These are phyloP conservation scores for Lyophyllum shimeji DNA, from an alignment of 768 basidiomycete genomes.

Conservation along the genomic window DNA sequence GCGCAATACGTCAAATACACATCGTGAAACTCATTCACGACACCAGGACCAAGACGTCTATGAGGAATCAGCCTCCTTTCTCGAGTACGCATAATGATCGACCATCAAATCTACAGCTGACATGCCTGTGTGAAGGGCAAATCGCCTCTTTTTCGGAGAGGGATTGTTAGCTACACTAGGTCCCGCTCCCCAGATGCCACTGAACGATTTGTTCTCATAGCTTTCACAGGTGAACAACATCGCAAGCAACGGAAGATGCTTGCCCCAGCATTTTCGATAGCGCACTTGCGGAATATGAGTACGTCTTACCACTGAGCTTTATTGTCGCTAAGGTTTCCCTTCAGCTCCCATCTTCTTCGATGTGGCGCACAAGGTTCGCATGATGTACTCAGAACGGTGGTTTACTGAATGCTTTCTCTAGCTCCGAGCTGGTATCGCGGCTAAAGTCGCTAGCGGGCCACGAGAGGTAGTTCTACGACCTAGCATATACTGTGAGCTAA, in stretches of 20 bases:
- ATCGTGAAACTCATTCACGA: not conserved
- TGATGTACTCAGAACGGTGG: not conserved
- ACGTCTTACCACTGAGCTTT: not conserved
- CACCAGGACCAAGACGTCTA: constrained; percentile 31
- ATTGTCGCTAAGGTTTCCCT: constrained; percentile 16
- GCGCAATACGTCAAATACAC: not conserved
- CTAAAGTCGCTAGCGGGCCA: not conserved
- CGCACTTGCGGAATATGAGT: constrained; percentile 23
- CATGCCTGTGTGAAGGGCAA: not conserved
- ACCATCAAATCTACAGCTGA: not conserved
- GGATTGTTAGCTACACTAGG: constrained; percentile 18
- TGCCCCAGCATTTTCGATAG: constrained; percentile 27
- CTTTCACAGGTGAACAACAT: constrained; percentile 21
- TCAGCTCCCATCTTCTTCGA: constrained; percentile 20
- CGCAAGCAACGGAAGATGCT: constrained; percentile 28
- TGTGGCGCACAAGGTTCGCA: constrained; percentile 1
- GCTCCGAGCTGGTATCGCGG: not conserved
- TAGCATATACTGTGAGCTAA: not conserved
- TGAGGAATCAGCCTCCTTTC: constrained; percentile 26
- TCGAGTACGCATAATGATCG: constrained; percentile 22
- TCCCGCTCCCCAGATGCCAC: constrained; percentile 1
- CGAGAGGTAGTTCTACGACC: constrained; percentile 5
- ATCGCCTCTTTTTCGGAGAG: constrained; percentile 3
- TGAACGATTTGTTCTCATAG: not conserved
- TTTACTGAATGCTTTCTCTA: not conserved